phyloP scores from a whole-genome alignment of 2,329 filamentous ascomycete species.

The Periconia sp. region DNA sequence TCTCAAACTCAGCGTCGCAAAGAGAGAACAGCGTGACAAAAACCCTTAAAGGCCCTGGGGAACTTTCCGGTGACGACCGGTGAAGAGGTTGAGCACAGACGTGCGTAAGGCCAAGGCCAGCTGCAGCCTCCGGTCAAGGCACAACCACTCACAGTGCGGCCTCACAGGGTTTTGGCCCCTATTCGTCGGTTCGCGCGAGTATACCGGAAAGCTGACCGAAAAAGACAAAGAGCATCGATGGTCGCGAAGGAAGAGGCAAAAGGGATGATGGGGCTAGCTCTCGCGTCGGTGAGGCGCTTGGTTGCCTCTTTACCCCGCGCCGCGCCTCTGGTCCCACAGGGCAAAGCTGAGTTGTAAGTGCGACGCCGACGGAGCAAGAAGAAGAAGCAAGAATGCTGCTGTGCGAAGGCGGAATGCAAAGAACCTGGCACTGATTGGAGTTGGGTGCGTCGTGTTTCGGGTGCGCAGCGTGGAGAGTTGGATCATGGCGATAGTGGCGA shows the following conservation, averaged over 20 bases:
- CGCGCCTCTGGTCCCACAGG: not conserved
- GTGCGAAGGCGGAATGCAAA: too few species aligned
- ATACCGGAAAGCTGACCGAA: conserved; percentile 1
- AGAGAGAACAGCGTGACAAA: conserved; percentile 4
- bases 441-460: not conserved
- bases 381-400: too few species aligned
- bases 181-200: not conserved
- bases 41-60: conserved; percentile 1
- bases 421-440: too few species aligned
- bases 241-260: not conserved
- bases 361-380: not conserved
- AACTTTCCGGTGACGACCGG: conserved; percentile 6
- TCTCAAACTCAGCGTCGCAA: conserved; percentile 1
- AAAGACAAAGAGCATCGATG: not conserved
- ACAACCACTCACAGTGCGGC: not conserved
- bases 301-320: not conserved
- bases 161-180: not conserved
- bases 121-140: conserved; percentile 10
- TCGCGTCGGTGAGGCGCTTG: not conserved
- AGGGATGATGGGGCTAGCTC: not conserved
- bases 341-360: conserved; percentile 1
- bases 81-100: conserved; percentile 7
- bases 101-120: not conserved
- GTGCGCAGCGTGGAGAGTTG: too few species aligned
- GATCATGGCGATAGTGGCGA: too few species aligned